Evolutionary conservation across 2,329 filamentous ascomycete genomes (phyloP).

Genomic region (Colletotrichum plurivorum): DNA sequence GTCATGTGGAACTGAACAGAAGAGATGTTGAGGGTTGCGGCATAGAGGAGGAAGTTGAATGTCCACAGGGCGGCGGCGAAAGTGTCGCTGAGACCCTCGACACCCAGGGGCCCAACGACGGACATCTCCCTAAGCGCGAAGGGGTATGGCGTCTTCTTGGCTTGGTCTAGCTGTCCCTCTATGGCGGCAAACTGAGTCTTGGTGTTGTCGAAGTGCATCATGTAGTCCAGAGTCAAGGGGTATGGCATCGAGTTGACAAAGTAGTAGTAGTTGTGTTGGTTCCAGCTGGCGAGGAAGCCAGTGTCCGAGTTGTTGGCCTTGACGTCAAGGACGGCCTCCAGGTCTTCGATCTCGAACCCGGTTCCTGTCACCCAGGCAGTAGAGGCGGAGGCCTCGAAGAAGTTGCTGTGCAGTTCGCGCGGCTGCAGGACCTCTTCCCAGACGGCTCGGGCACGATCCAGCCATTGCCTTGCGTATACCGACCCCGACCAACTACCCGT

Average conservation of each 20-base stretch:
- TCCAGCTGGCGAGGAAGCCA: slow-evolving; percentile 34
- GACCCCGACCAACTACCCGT: slow-evolving; percentile 21
- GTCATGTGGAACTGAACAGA: slow-evolving; percentile 38
- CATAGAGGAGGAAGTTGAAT: slow-evolving; percentile 35
- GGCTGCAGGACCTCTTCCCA: slow-evolving; percentile 31
- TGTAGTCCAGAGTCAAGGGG: slow-evolving; percentile 35
- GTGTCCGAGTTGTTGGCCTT: slow-evolving; percentile 28
- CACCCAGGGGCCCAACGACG: slow-evolving; percentile 32
- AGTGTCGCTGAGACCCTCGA: slow-evolving; percentile 34
- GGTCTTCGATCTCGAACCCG: slow-evolving; percentile 34
- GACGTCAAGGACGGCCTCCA: slow-evolving; percentile 7
- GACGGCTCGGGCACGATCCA: slow-evolving; percentile 30
- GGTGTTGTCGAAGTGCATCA: slow-evolving; percentile 37
- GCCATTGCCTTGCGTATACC: slow-evolving; percentile 27
- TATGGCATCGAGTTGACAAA: slow-evolving; percentile 33
- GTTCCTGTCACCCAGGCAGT: slow-evolving; percentile 37
- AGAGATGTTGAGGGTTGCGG: slow-evolving; percentile 34
- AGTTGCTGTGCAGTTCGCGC: slow-evolving; percentile 26
- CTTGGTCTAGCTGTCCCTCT: slow-evolving; percentile 26
- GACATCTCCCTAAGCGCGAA: slow-evolving; percentile 37
- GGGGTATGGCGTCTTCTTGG: slow-evolving; percentile 19
- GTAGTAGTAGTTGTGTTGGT: slow-evolving; percentile 39
- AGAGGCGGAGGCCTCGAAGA: slow-evolving; percentile 34
- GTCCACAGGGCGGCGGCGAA: slow-evolving; percentile 35
- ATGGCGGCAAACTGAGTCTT: slow-evolving; percentile 31